Base-by-base conservation (phyloP, 306 rosid genomes). In the Malus asiatica region DNA sequence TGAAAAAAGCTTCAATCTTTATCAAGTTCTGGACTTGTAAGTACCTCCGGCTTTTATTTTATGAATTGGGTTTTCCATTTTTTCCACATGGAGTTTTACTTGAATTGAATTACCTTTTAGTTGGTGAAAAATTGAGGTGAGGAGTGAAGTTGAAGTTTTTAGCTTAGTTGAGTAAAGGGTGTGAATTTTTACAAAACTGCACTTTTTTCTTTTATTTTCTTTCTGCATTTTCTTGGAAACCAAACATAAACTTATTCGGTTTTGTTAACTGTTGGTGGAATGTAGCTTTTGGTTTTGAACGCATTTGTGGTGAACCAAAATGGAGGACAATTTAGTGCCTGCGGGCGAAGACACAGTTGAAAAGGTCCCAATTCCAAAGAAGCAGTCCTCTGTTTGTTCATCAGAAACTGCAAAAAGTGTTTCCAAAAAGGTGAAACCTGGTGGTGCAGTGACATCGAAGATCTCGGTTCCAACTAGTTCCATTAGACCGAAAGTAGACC, bases 241-340 rank as follows among this genome's bases (percentile, higher is more conserved):
- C 65, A 74, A 71, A 63, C 19, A 61, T 52, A 44, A 61, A 46
- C 52, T 38, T 65, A 22, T 63, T 44, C 14, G 46, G 45, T 40
- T 58, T 70, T 78, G 59, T 65, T 48, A 32, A 66, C 45, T 27
- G 60, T 38, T 35, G 25, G 42, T 79, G 19, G 82, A 23, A 33
- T 45, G 83, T 67, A 76, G 62, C 22, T 45, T 71, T 78, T 35
- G 61, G 74, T 22, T 76, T 66, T 68, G 80, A 44, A 35, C 46
- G 44, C 76, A 14, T 57, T 51, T 29, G 23, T 15, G 62, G 78
- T 68, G 81, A 76, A 14, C 76, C 15, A 62, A 30, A 75, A 91
- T 92, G 98, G 98, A 92, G 78, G 92, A 60, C 22, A 78, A 91
- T 59, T 69, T 62, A n/a, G 89, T 76, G 48, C 80, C 75, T 59